Percentiles rank a stretch among this genome's conserved stretches.
Conservation (phyloP, 2,329 filamentous ascomycete species). For the Tricladium varicosporioides region DNA sequence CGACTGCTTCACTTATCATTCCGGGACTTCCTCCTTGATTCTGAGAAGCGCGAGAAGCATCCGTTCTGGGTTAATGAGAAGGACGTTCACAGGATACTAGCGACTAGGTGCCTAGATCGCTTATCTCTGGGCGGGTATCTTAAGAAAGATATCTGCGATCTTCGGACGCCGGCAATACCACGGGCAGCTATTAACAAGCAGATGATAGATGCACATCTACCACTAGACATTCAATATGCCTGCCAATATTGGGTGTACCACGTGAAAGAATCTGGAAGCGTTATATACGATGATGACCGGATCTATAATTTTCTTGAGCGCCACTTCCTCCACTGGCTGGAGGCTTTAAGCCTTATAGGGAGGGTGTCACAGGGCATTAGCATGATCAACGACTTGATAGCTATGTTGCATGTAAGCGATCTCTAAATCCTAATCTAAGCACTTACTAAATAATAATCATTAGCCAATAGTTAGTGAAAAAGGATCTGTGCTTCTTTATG, state of each 20-base stretch:
- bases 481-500: too few relatives aligned
- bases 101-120: too few relatives aligned
- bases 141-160: slow-evolving; percentile 37
- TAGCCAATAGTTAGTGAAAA: too few relatives aligned
- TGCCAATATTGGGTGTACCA: slow-evolving; percentile 42
- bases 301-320: slow-evolving; percentile 13
- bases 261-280: slow-evolving; percentile 27
- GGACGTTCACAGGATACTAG: too few relatives aligned
- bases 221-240: slow-evolving; percentile 38
- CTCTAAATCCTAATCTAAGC: too few relatives aligned
- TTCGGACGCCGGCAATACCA: slow-evolving; percentile 28
- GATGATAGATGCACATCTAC: slow-evolving; percentile 25
- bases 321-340: too few relatives aligned
- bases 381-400: too few relatives aligned
- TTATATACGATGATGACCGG: slow-evolving; percentile 30
- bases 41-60: slow-evolving; percentile 25
- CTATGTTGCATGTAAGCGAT: too few relatives aligned
- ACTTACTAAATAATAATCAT: too few relatives aligned
- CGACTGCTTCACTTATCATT: slow-evolving; percentile 38
- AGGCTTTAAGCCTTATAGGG: too few relatives aligned
- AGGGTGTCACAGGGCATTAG: too few relatives aligned
- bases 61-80: slow-evolving; percentile 39
- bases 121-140: too few relatives aligned
- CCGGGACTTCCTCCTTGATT: slow-evolving; percentile 38
- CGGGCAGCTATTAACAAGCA: slow-evolving; percentile 25